phyloP scores from a whole-genome alignment of 495 filamentous ascomycete species.

The Aspergillus kassunensis region DNA sequence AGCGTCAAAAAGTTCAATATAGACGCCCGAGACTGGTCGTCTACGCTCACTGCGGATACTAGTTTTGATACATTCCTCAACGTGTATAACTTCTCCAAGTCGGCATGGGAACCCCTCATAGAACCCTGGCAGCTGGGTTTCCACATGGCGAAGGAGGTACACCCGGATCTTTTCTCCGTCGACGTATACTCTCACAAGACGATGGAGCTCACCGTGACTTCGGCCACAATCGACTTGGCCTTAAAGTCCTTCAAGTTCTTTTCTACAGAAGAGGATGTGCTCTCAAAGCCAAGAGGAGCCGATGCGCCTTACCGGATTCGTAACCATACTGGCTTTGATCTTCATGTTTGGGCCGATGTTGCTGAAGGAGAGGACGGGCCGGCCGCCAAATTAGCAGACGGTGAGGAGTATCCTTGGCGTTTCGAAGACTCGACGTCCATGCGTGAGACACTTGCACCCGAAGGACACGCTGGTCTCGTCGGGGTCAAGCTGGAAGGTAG shows the following conservation, averaged over 20 bases:
- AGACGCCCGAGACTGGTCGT: conserved; percentile 85
- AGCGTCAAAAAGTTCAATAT: conserved; percentile 87
- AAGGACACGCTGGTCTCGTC: conserved; percentile 71
- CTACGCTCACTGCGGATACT: conserved; percentile 79
- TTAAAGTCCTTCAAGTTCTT: conserved; percentile 93
- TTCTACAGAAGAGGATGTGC: conserved; percentile 81
- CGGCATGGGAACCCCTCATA: conserved; percentile 93
- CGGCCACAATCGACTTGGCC: conserved; percentile 86
- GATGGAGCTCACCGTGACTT: conserved; percentile 88
- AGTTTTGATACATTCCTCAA: conserved; percentile 91
- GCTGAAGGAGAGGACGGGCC: conserved; percentile 57
- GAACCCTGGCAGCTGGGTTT: conserved; percentile 96
- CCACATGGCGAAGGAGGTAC: conserved; percentile 74
- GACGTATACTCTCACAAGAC: conserved; percentile 84
- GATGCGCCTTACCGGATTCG: conserved; percentile 92
- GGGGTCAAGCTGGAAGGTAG: conserved; percentile 85
- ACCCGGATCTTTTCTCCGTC: conserved; percentile 71
- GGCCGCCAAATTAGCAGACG: conserved; percentile 80
- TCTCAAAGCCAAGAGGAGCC: conserved; percentile 85
- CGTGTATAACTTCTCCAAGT: conserved; percentile 98
- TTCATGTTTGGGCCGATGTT: conserved; percentile 75
- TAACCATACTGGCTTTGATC: conserved; percentile 91
- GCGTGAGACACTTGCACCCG: conserved; percentile 83
- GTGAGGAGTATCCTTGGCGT: conserved; percentile 89
- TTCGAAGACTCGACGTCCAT: conserved; percentile 95